Evolutionary conservation across 2,329 filamentous ascomycete species (phyloP), one percentile per base, ranked within the genome.

Genomic region (Dothistroma septosporum): DNA sequence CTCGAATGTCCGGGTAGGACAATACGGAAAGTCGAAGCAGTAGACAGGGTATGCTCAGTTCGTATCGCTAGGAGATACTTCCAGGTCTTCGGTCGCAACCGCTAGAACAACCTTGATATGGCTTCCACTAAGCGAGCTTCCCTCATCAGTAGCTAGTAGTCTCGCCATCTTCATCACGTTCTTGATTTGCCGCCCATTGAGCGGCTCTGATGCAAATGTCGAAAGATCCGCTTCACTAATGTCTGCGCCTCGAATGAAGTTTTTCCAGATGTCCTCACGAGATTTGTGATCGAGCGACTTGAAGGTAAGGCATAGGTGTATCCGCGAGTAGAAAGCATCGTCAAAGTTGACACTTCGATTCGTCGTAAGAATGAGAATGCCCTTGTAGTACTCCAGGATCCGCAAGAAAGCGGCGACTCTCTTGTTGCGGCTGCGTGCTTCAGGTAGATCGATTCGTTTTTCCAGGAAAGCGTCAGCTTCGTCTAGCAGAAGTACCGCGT

Each of bases 261-360:
- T 87, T 75, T 87, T 87, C 85, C 93, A 96, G 44, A 96, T 89
- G 60, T 85, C 82, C 68, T 86, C 58, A 5, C 63, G 55, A 19
- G 49, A 62, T 11, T 53, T n/a, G 41, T 44, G 54, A 31, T 64
- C 62, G 7, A 64, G 58, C 9, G 60, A 31, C 19, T 60, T 57
- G 53, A 61, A 64, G 21, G 57, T 46, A 22, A 76, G 55, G n/a
- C 61, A 67, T 8, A 75, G 58, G 63, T 76, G 69, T 19, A 76
- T 74, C 11, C 72, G 65, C 19, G 70, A 73, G 1, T 72, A 62
- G 60, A 76, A 72, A 19, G 70, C 73, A 31, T 74, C 69, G 60
- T 78, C 75, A 63, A 78, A 74, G 16, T 70, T 60, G 7, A 69
- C 66, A 12, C 72, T 66, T 10, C 73, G 70, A 57, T 77, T 78